Base-by-base conservation (phyloP, 768 basidiomycete genomes). In the Naganishia randhawae region DNA sequence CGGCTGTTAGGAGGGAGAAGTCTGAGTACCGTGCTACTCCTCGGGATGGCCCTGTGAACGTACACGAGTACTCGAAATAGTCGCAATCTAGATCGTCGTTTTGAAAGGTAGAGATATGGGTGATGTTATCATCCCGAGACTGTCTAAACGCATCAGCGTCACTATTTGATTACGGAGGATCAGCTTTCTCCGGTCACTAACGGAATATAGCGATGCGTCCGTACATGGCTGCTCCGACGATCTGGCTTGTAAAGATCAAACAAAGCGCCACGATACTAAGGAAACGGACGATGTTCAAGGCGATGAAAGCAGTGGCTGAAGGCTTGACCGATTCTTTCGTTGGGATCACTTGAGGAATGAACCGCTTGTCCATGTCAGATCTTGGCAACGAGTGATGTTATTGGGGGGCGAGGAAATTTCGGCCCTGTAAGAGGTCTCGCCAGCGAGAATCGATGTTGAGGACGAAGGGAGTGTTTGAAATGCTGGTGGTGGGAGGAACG, bases 231-330 rank as follows among this genome's bases (percentile, higher is more conserved):
- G 77, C 76, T 17, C 73, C 73, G 48, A 91, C 82, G 85, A 90
- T 77, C 48, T 80, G 80, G 2, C 78, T 75, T 16, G 89, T 82
- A 70, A 95, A 88, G 50, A 92, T 89, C 53, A 94, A 85, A 8
- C 89, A 70, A 63, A 95, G 84, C 9, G 86, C 84, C 62, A 94
- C 84, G 73, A 96, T 86, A 80, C 90, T 91, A 52, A 96, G 79
- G 39, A 84, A 80, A 32, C 93, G 90, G 75, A 90, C 84, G 75
- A 77, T 83, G 75, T 95, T 94, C 75, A 95, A 87, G 52, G 84
- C 85, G 74, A 80, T 73, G 68, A 76, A 79, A 52, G 76, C 64
- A 1, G 70, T 72, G 33, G 74, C 73, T 33, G 76, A 76, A 0
- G 76, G 75, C 45, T 51, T 41, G 57, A 61, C 57, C 42, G 66